Evolutionary conservation across 306 rosid species (phyloP), one percentile per base, ranked within the genome.

Genomic region (Dalbergia cochinchinensis): DNA sequence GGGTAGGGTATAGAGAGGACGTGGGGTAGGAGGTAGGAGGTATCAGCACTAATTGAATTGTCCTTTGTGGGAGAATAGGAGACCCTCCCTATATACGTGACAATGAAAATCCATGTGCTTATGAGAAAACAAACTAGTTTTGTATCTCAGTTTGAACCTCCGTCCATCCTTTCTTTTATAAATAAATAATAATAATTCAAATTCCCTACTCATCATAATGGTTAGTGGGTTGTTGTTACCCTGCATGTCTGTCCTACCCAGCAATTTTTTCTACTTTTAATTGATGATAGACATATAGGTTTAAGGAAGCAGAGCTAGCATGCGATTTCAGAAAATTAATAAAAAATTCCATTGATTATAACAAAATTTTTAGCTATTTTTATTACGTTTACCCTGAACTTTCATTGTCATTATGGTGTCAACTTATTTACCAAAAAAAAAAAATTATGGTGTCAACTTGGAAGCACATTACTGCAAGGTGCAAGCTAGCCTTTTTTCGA

Each of bases 41-140:
- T 83, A 78, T 76, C 86, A 83, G 70, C 83, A 76, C 89, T 84
- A 76, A 88, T 81, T 83, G 82, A 79, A 83, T 68, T 71, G 85
- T 85, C 89, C 86, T 81, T 76, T 72, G 54, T 60, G 68, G 65
- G 71, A 69, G 74, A 78, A 83, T n/a, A n/a, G n/a, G n/a, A n/a
- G n/a, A n/a, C n/a, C 83, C 74, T 82, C 79, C 85, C 53, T 39
- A 5, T 11, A 9, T 8, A 16, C 65, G 85, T 84, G 83, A 76
- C 63, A 69, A 22, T 82, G 44, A 83, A 86, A 67, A 16, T 74
- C 80, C 86, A 72, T 84, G 80, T 82, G 59, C 58, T 70, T 11
- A 50, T 65, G 51, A 58, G 80, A 70, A 75, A 51, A 69, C 71
- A 47, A 64, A 76, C 71, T 41, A 69, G 61, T 19, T 15, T 72